phyloP scores from a whole-genome alignment of 345 rosid species.

The Combretum micranthum region DNA sequence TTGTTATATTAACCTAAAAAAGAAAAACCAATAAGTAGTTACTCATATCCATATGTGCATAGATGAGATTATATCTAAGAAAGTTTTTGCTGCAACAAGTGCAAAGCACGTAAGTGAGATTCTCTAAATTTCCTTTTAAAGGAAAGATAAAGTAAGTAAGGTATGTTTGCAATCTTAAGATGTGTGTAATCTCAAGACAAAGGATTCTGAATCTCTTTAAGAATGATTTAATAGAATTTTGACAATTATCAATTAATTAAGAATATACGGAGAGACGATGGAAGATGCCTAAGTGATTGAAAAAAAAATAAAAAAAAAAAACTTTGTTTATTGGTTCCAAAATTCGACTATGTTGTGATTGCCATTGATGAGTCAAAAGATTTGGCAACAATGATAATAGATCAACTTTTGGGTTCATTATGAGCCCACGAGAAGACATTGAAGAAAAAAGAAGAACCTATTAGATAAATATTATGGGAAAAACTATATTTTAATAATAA shows the following conservation, averaged over 20 bases:
- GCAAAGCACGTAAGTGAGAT: too few relatives aligned
- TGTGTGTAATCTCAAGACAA: not conserved
- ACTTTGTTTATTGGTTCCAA: not conserved
- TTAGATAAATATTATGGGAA: not conserved
- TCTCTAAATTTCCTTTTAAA: too few relatives aligned
- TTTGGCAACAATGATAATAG: not conserved
- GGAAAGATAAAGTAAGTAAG: constrained; percentile 10
- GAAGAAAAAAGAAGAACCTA: not conserved
- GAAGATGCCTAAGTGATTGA: not conserved
- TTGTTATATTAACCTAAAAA: too few relatives aligned
- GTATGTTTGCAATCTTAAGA: constrained; percentile 4
- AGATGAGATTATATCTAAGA: too few relatives aligned
- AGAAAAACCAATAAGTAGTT: too few relatives aligned
- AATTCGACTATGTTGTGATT: constrained; percentile 2
- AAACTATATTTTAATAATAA: not conserved
- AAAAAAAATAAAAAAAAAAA: constrained; percentile 14
- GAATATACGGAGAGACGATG: constrained; percentile 1
- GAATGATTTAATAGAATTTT: not conserved
- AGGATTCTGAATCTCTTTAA: not conserved
- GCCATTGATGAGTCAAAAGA: constrained; percentile 13
- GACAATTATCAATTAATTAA: constrained; percentile 1
- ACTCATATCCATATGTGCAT: too few relatives aligned
- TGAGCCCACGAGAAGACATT: constrained; percentile 4
- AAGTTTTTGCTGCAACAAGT: too few relatives aligned
- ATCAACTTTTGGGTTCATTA: constrained; percentile 9